Base-by-base conservation (phyloP, 495 filamentous ascomycete genomes). In the Hypoxylon subgilvum region DNA sequence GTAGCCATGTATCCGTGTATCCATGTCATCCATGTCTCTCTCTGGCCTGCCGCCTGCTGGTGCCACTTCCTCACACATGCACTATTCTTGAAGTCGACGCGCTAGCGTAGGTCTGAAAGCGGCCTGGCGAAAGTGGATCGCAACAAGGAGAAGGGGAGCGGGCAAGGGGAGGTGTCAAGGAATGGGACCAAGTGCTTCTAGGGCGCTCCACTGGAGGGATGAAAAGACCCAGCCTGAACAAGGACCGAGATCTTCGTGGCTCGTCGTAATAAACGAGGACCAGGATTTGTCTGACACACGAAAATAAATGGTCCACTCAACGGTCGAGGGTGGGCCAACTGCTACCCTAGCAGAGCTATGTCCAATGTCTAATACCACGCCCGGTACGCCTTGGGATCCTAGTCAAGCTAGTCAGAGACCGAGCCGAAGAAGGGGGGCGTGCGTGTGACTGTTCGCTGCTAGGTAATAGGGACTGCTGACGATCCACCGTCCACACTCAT, bases 241-340 rank as follows among this genome's bases (percentile, higher is more conserved):
- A 57, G 41, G 60, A 63, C 64, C 52, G 40, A 57, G 64, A 67
- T 62, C 54, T 69, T 67, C 65, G 66, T 64, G 66, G 60, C 67
- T 63, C 68, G 61, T 57, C 52, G 70, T 56, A 66, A 72, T 66
- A 68, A 65, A 71, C 64, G 66, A 68, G 61, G 66, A 43, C 8
- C 64, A 59, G 66, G 70, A 64, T 67, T 69, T 45, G 64, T 71
- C 70, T 73, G 70, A 73, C 70, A 69, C 67, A 71, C 68, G 54
- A 68, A 69, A 73, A 70, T 70, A 72, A 68, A 47, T 67, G 62
- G 56, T 57, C 68, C 69, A 68, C 63, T 66, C 60, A 61, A 59
- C 62, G 57, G 62, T 56, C 62, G 41, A 65, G 41, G 55, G 57
- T 63, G 54, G 57, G 62, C 55, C 56, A 48, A n/a, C 35, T 65